A percentile compares a stretch with the other conserved stretches of the same genome.
These are phyloP conservation scores for Paulownia fortunei DNA, from an alignment of 257 asterid genomes.

Conservation along the genomic window DNA sequence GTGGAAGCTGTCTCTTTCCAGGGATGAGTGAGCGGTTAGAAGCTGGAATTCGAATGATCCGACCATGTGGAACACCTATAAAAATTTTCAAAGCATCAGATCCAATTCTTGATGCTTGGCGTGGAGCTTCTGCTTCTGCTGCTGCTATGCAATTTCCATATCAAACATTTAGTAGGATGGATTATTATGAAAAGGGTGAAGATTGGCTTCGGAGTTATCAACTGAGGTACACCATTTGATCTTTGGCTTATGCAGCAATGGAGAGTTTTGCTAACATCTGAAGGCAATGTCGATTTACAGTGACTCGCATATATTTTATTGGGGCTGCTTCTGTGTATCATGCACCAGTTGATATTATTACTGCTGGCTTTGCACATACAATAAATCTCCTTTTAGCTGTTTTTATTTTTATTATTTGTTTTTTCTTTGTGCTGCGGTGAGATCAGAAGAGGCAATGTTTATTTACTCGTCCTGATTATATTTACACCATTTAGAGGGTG, in stretches of 20 bases:
- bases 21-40: conserved; percentile 85
- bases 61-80: conserved; percentile 85
- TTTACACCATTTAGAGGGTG: not conserved
- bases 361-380: not conserved
- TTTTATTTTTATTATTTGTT: not conserved
- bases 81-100: conserved; percentile 64
- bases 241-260: too few species aligned
- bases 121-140: conserved; percentile 89
- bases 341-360: too few species aligned
- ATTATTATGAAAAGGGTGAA: conserved; percentile 92
- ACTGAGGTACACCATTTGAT: conserved; percentile 59
- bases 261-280: too few species aligned
- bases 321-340: too few species aligned
- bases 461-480: not conserved
- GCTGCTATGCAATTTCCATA: conserved; percentile 57
- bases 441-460: not conserved
- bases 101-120: conserved; percentile 91
- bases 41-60: conserved; percentile 77
- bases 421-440: not conserved
- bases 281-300: too few species aligned
- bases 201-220: conserved; percentile 80
- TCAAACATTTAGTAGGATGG: conserved; percentile 79
- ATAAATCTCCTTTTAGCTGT: not conserved
- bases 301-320: too few species aligned
- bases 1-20: conserved; percentile 89